Conservation (phyloP, 305 asterid species). For the Solanum hybrid region DNA sequence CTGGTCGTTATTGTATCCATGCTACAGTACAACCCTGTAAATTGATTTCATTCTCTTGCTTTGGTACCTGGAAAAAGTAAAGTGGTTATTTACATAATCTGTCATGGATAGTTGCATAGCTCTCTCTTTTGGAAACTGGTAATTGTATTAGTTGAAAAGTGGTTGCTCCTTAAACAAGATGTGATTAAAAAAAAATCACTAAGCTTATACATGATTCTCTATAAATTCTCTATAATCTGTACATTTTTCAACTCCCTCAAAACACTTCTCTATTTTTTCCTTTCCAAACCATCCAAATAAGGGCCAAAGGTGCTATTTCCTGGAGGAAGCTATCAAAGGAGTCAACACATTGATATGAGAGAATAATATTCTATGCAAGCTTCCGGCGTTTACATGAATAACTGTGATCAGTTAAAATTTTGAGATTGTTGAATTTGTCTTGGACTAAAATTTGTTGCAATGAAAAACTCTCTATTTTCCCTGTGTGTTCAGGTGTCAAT, state of each 20-base stretch:
- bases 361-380: background rate
- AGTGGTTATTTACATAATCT: background rate
- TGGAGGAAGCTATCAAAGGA: background rate
- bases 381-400: background rate
- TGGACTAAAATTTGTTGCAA: background rate
- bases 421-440: background rate
- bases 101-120: background rate
- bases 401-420: background rate
- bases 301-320: background rate
- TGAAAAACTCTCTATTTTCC: background rate
- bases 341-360: background rate
- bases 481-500: constrained; percentile 60
- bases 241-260: background rate
- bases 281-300: background rate
- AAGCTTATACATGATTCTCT: background rate
- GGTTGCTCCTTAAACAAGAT: background rate
- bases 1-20: background rate
- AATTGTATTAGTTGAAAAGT: background rate
- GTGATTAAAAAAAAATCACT: background rate
- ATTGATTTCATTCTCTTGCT: background rate
- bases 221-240: background rate
- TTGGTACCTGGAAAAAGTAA: background rate
- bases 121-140: background rate
- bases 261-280: background rate
- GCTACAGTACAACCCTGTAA: background rate